Evolutionary conservation across 176 grass and related monocot genomes (phyloP), one percentile per base, ranked within the genome.

Genomic region (Tillandsia leiboldiana): DNA sequence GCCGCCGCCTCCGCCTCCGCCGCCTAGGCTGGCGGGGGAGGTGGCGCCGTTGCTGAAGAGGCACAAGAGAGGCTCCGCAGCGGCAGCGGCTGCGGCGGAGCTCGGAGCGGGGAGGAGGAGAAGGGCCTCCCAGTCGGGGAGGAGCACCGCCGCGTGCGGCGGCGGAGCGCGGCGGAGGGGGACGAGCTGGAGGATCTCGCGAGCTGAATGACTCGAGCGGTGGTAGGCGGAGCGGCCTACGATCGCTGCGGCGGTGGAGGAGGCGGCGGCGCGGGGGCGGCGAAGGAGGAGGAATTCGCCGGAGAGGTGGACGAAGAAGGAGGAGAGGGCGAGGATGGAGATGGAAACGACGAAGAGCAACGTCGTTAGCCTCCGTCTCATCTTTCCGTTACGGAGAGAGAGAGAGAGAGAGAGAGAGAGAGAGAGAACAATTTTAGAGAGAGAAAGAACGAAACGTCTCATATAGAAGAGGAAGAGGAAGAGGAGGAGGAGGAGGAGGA

Each of bases 81-180:
- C n/a, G n/a, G 8, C 49, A 42, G 61, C 42, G 5, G 3, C 47
- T 18, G 23, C 47, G 51, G 22, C 33, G 57, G 54, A 9, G 12
- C 26, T 51, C 10, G 65, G 53, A 2, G 66, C 73, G 53, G 66
- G 79, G 53, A 65, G 13, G 3, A 82, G 33, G 24, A 81, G 51
- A 12, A 81, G 12, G 50, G 53, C 66, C 66, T 82, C 65, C 79
- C 73, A 82, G 73, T 71, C 79, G 12, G 79, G 79, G 26, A 82
- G 15, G 14, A 82, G 73, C 15, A 82, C n/a, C 29, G 51, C 47
- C 10, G 15, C 51, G 50, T n/a, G 2, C 0, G 20, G 49, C 13
- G 63, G 1, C 58, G 64, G 50, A 56, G 71, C 9, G 23, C 49
- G 11, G 17, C 6, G 70, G 23, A 12, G 23, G 28, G 65, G 13